Conservation (phyloP, 2,329 filamentous ascomycete species). For the Orbilia blumenaviensis region DNA sequence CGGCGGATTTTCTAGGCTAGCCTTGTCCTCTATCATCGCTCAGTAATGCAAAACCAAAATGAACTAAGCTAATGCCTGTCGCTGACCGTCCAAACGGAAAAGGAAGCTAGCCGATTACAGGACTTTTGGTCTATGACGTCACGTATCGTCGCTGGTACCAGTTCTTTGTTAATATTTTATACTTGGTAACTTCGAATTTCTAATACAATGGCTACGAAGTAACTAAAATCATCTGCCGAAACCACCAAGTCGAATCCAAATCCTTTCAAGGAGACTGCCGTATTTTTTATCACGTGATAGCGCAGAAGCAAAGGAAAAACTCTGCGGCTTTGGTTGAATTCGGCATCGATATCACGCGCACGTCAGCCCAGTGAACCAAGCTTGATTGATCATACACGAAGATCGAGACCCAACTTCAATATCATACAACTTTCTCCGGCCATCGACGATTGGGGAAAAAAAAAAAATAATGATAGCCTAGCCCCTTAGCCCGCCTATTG, state of each 20-base stretch:
- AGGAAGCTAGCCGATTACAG: neutral
- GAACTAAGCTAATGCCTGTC: neutral
- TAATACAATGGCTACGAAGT: no score
- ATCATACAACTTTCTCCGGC: no score
- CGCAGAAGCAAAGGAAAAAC: neutral
- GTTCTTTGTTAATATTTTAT: neutral
- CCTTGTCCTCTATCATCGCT: neutral
- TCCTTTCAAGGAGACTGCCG: neutral
- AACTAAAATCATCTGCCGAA: no score
- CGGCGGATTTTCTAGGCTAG: neutral
- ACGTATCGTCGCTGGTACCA: constrained; percentile 6
- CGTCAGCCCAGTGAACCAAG: constrained; percentile 19
- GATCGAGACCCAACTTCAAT: neutral
- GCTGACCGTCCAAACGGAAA: neutral
- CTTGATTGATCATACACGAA: neutral
- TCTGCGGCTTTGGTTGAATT: neutral
- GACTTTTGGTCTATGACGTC: constrained; percentile 6
- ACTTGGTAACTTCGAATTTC: no score
- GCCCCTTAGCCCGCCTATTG: no score
- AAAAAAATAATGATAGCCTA: no score
- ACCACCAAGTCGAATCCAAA: no score
- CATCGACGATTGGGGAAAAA: no score
- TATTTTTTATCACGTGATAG: neutral
- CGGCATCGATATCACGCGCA: neutral
- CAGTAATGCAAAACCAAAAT: no score